Conservation (phyloP, 2,329 filamentous ascomycete genomes). For the Zymoseptoria tritici region DNA sequence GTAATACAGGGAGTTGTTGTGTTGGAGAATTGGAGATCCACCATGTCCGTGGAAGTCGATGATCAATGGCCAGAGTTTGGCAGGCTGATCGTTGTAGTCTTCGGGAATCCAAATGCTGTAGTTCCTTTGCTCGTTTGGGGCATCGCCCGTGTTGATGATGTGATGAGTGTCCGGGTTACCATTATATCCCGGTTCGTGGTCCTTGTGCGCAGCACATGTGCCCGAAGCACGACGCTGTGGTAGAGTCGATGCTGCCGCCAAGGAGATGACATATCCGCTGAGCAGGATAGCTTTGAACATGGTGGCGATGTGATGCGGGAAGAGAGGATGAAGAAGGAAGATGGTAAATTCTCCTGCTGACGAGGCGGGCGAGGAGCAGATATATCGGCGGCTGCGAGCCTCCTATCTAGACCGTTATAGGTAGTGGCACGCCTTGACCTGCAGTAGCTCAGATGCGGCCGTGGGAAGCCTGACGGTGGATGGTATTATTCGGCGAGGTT, state of each 20-base stretch:
- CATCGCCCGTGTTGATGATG: conserved; percentile 5
- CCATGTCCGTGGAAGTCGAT: conserved; percentile 42
- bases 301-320: conserved; percentile 29
- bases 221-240: not conserved
- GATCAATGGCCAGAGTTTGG: conserved; percentile 30
- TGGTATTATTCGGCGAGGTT: no score
- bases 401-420: no score
- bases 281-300: conserved; percentile 41
- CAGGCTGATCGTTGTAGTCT: conserved; percentile 16
- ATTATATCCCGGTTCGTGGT: conserved; percentile 13
- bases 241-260: not conserved
- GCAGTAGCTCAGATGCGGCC: no score
- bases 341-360: no score
- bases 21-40: conserved; percentile 33
- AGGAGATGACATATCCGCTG: not conserved
- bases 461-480: no score
- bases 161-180: conserved; percentile 9
- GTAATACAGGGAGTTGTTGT: conserved; percentile 40
- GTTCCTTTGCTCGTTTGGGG: conserved; percentile 15
- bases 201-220: not conserved
- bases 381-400: no score
- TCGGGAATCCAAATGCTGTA: conserved; percentile 21
- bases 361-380: no score
- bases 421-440: no score
- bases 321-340: no score